Percentiles rank a stretch among this genome's conserved stretches.
These are phyloP conservation scores for Trypanosoma brucei DNA, from an alignment of 208 protist species.

Conservation along the genomic window DNA sequence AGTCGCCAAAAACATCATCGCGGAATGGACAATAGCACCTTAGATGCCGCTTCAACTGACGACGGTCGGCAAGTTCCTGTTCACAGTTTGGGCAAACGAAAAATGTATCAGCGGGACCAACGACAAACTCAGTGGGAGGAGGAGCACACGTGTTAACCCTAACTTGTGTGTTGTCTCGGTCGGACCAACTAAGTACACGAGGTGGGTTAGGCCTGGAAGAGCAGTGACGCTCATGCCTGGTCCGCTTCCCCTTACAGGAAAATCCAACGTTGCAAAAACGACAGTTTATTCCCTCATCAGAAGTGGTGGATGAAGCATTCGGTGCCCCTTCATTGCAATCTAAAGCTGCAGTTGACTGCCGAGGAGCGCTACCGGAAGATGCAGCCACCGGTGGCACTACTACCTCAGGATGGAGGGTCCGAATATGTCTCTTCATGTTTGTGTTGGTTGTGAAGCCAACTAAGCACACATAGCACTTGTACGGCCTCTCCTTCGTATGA, in stretches of 20 bases:
- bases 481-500: conserved; percentile 67
- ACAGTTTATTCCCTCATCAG: conserved; percentile 1
- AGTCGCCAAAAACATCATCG: conserved; percentile 45
- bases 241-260: conserved; percentile 29
- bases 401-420: conserved; percentile 21
- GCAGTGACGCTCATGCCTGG: conserved; percentile 37
- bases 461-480: conserved; percentile 52
- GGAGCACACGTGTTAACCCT: no score
- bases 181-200: conserved; percentile 1
- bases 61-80: conserved; percentile 50
- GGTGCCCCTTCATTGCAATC: background rate
- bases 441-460: conserved; percentile 57
- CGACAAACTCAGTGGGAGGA: background rate
- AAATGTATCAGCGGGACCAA: conserved; percentile 2
- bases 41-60: conserved; percentile 60
- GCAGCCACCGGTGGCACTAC: background rate
- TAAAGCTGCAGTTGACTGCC: background rate
- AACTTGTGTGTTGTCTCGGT: no score
- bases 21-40: conserved; percentile 79
- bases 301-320: background rate
- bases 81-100: conserved; percentile 64
- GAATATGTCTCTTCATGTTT: conserved; percentile 55
- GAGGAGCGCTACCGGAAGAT: background rate
- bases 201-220: conserved; percentile 8
- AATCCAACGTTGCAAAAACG: conserved; percentile 32